Conservation (phyloP, 768 basidiomycete species). For the Pleurotus platypus region DNA sequence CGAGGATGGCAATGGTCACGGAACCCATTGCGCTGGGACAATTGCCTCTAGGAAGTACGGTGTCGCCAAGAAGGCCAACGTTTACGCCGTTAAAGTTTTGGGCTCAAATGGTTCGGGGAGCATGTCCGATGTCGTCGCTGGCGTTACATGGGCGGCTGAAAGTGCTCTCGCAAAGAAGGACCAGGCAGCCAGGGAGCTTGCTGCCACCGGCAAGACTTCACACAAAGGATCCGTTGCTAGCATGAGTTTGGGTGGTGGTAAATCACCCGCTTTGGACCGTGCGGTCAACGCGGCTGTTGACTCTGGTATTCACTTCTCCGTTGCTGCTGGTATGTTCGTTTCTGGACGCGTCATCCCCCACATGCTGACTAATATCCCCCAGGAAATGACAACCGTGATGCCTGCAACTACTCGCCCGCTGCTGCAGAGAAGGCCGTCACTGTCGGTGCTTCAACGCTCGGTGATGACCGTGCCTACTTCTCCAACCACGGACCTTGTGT, state of each 20-base stretch:
- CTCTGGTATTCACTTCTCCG: constrained; percentile 89
- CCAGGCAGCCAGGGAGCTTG: constrained; percentile 63
- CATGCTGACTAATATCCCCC: constrained; percentile 2
- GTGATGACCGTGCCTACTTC: constrained; percentile 84
- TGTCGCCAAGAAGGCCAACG: constrained; percentile 90
- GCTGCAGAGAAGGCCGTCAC: constrained; percentile 87
- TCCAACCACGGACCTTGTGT: constrained; percentile 92
- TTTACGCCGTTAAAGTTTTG: constrained; percentile 90
- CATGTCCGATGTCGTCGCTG: constrained; percentile 91
- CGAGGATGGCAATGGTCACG: constrained; percentile 93
- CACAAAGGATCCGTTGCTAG: constrained; percentile 96
- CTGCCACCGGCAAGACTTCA: constrained; percentile 68
- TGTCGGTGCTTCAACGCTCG: constrained; percentile 86
- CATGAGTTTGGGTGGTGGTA: constrained; percentile 97
- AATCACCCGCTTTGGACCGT: constrained; percentile 78
- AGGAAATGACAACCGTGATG: constrained; percentile 85
- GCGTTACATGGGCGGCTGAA: constrained; percentile 77
- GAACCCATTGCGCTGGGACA: constrained; percentile 92
- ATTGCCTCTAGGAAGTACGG: constrained; percentile 93
- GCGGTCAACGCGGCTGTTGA: constrained; percentile 85
- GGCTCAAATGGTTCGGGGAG: constrained; percentile 93
- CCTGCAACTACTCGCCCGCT: constrained; percentile 92
- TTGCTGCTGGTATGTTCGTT: constrained; percentile 78
- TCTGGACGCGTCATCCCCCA: background rate
- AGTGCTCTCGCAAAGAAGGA: constrained; percentile 49